phyloP scores from a whole-genome alignment of 1,284 basidiomycete genomes.

The Papiliotrema terrestris region DNA sequence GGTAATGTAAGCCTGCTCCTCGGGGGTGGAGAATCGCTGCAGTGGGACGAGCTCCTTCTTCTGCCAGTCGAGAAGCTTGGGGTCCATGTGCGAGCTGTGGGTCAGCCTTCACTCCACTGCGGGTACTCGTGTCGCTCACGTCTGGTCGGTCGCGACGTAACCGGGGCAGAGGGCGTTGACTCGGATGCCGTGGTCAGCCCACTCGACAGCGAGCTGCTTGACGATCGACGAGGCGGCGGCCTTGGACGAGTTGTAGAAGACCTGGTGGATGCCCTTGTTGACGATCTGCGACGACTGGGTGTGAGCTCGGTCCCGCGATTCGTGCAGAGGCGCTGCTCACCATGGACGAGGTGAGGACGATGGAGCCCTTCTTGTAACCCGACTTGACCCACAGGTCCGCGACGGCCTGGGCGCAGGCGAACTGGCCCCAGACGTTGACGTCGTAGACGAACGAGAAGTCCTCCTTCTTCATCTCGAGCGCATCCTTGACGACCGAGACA shows the following conservation, averaged over 20 bases:
- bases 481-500: conserved; percentile 54
- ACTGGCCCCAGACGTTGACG: conserved; percentile 49
- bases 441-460: conserved; percentile 51
- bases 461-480: conserved; percentile 51
- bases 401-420: conserved; percentile 52
- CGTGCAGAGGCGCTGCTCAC: not conserved
- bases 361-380: conserved; percentile 35
- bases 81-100: conserved; percentile 38
- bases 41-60: conserved; percentile 47
- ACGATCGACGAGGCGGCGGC: conserved; percentile 57
- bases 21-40: conserved; percentile 52
- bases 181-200: conserved; percentile 50
- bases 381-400: conserved; percentile 45
- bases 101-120: conserved; percentile 34
- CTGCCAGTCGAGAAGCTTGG: conserved; percentile 45
- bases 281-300: conserved; percentile 51
- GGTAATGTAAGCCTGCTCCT: conserved; percentile 52
- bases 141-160: conserved; percentile 51
- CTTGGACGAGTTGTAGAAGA: conserved; percentile 54
- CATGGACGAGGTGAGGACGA: conserved; percentile 57
- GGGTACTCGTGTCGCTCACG: conserved; percentile 26
- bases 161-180: conserved; percentile 63
- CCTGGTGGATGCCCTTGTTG: conserved; percentile 52
- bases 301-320: not conserved
- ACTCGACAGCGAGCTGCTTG: conserved; percentile 58